Base-by-base conservation (phyloP, 768 basidiomycete species). In the Boletus pseudopeckii region DNA sequence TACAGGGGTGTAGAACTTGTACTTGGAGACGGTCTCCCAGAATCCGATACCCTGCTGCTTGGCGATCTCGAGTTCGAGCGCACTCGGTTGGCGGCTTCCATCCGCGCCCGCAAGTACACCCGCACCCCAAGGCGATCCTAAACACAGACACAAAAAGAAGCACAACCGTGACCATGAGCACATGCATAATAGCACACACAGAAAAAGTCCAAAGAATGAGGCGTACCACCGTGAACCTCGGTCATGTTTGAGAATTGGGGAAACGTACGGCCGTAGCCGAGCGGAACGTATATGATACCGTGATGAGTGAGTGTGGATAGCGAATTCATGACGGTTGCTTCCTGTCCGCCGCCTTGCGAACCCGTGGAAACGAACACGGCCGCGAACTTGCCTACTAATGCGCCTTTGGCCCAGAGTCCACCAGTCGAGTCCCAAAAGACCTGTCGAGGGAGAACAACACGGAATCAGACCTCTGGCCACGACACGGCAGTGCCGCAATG, bases 371-470 rank as follows among this genome's bases (percentile, higher is more conserved):
- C 81, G 75, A 92, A 93, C 45, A 82, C 72, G n/a, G 83, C 78
- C 0, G 79, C 90, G 59, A 82, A 84, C 67, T 94, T 95, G 61
- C 90, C 90, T n/a, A 75, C 69, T 47, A 94, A 75, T 5, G 69
- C 74, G 13, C 90, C 85, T 0, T 48, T 20, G 2, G 60, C 67
- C 88, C 89, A 91, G 37, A 88, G 77, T 1, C 68, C 63, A 48
- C 90, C 89, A 11, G 89, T 90, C 5, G 75, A 63, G 57, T 92
- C 90, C 81, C 87, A 92, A 72, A 93, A 86, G 1, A 75, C 66
- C 85, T 88, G 45, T 50, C 7, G n/a, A 36, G 0, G 1, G 11
- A 32, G 1, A 5, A 30, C 5, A 1, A 20, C 8, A 30, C 28
- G 26, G 8, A 18, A 39, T 64, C 53, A 62, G 57, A 43, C 26